phyloP scores from a whole-genome alignment of 2,329 filamentous ascomycete genomes.

The Fusarium hainanense region DNA sequence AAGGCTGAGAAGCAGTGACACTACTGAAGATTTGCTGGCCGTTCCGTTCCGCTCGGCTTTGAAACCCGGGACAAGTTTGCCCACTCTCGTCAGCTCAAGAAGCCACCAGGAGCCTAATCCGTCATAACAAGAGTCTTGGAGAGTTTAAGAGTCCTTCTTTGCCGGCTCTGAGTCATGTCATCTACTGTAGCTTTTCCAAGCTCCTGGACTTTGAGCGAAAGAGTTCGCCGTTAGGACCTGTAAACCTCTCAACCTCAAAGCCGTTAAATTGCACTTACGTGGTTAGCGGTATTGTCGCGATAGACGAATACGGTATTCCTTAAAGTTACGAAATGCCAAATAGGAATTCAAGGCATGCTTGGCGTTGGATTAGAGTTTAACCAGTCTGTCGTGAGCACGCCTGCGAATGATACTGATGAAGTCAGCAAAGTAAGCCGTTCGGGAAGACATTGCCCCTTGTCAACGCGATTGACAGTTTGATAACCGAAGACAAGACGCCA shows the following conservation, averaged over 20 bases:
- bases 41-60: slow-evolving; percentile 10
- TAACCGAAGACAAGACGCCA: slow-evolving; percentile 43
- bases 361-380: slow-evolving; percentile 27
- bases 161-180: neutral
- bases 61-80: neutral
- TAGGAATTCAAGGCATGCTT: slow-evolving; percentile 5
- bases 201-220: neutral
- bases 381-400: neutral
- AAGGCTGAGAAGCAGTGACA: slow-evolving; percentile 5
- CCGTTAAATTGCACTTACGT: slow-evolving; percentile 6
- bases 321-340: slow-evolving; percentile 6
- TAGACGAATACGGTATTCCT: neutral
- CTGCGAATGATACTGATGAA: neutral
- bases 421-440: slow-evolving; percentile 6
- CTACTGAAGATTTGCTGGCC: slow-evolving; percentile 2
- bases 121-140: neutral
- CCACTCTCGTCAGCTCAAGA: neutral
- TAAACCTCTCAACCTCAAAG: neutral
- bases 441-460: slow-evolving; percentile 9
- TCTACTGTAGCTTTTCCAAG: neutral
- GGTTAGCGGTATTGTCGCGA: neutral
- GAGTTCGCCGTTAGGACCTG: neutral
- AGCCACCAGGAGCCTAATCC: neutral
- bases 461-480: slow-evolving; percentile 28
- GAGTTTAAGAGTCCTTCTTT: neutral